Evolutionary conservation across 2,329 filamentous ascomycete species (phyloP).

Genomic region (Rosellinia necatrix): DNA sequence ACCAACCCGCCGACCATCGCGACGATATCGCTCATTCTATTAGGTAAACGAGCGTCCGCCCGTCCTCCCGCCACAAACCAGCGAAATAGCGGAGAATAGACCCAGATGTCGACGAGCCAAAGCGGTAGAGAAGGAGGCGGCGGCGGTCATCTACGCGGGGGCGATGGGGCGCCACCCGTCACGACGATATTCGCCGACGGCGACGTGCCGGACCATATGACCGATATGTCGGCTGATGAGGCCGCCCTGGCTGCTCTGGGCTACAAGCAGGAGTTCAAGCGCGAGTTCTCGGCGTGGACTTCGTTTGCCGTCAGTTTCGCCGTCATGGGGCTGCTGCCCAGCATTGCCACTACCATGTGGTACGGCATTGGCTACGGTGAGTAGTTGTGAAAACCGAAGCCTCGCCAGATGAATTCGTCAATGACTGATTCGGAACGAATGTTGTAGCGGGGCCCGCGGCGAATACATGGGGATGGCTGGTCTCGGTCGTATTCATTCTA

Average conservation of each 20-base stretch:
- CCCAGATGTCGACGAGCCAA: slow-evolving; percentile 48
- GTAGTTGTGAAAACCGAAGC: slow-evolving; percentile 9
- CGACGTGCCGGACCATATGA: slow-evolving; percentile 36
- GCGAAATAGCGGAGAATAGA: neutral
- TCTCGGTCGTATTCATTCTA: slow-evolving; percentile 74
- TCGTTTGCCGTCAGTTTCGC: slow-evolving; percentile 77
- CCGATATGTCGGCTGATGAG: slow-evolving; percentile 54
- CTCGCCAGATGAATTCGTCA: neutral
- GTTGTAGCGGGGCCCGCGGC: slow-evolving; percentile 47
- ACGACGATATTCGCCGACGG: slow-evolving; percentile 37
- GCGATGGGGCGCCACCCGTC: slow-evolving; percentile 29
- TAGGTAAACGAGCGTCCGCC: too few species aligned
- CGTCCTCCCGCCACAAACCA: neutral
- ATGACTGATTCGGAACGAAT: slow-evolving; percentile 15
- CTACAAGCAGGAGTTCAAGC: slow-evolving; percentile 57
- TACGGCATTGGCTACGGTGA: slow-evolving; percentile 64
- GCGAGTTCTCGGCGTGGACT: slow-evolving; percentile 75
- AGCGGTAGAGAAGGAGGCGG: neutral
- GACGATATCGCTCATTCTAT: neutral
- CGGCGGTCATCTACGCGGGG: slow-evolving; percentile 4
- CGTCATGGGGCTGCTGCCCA: slow-evolving; percentile 71
- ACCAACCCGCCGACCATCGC: too few species aligned
- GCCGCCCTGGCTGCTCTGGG: slow-evolving; percentile 65
- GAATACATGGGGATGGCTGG: slow-evolving; percentile 78
- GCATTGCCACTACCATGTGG: slow-evolving; percentile 71